Base-by-base conservation (phyloP, 192 early-diverging fungal species). In the Coemansia pectinata region DNA sequence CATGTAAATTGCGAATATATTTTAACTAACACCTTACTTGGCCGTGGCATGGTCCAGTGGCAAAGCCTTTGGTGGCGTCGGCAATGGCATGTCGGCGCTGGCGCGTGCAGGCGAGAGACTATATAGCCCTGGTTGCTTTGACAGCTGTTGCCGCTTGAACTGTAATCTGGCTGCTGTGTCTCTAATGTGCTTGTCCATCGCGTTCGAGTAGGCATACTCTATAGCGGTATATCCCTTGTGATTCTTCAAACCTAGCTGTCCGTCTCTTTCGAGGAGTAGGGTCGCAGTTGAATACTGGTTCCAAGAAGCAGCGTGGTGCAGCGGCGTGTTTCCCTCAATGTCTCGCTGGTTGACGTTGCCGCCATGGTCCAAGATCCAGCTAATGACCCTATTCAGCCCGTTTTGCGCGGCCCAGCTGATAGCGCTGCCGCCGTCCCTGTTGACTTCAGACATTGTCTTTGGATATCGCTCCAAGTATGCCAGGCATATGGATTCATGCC, bases 171-270 rank as follows among this genome's bases (percentile, higher is more conserved):
- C 25, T 4, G 63, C 63, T 2, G 60, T 65, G 11, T 76, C 74
- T 15, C 74, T 44, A 11, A 81, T 77, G 36, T 73, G 74, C 57
- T 81, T 81, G 44, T 81, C 79, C 71, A 81, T 76, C 2, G 69
- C 27, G 19, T 60, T 48, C 50, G 79, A 81, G 47, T 81, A 81
- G 15, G 74, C 74, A 39, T 81, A 81, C 40, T 81, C 79, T 17
- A 68, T 70, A 10, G 79, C 79, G 25, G 79, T 81, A 60, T 71
- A 81, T n/a, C 79, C 79, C 40, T 76, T 81, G 67, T 81, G 74
- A 61, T 81, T 81, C 31, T 81, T 81, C 19, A 81, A 47, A 14
- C 25, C 40, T 0, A 67, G 61, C 65, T 81, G 74, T 0, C 74
- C 79, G 10, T 77, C 79, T 17, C 79, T 55, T 27, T 81, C 79